Evolutionary conservation across 306 rosid genomes (phyloP).

Genomic region (Medicago arabica): DNA sequence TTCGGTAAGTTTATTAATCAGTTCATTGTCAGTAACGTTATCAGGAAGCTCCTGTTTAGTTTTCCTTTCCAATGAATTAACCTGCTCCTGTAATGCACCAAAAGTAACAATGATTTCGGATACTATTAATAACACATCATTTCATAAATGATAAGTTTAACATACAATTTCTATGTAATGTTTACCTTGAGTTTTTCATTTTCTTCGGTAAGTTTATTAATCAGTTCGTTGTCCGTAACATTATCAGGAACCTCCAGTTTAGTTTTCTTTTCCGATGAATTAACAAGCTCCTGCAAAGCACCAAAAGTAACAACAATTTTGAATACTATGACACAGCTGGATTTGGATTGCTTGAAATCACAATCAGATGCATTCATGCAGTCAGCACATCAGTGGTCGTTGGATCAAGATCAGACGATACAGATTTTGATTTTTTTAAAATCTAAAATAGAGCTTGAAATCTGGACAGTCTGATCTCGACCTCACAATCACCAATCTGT

Average conservation of each 20-base stretch:
- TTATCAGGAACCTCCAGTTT: conserved; percentile 51
- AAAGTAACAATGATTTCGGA: conserved; percentile 19
- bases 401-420: too few relatives aligned
- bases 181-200: conserved; percentile 47
- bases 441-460: too few relatives aligned
- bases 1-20: conserved; percentile 58
- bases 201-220: conserved; percentile 66
- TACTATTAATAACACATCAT: background rate
- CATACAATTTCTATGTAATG: background rate
- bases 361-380: too few relatives aligned
- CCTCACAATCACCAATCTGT: too few relatives aligned
- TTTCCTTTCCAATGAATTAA: conserved; percentile 41
- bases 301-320: conserved; percentile 8
- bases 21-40: conserved; percentile 52
- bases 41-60: conserved; percentile 51
- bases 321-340: background rate
- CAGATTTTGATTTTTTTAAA: too few relatives aligned
- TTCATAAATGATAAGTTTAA: conserved; percentile 1
- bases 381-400: too few relatives aligned
- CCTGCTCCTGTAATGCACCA: conserved; percentile 35
- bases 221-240: conserved; percentile 55
- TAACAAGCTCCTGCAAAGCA: conserved; percentile 37
- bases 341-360: too few relatives aligned
- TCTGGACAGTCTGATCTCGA: too few relatives aligned
- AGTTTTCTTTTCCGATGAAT: conserved; percentile 40